Base-by-base conservation (phyloP, 139 green algal species). In the Edaphochlamys debaryana region DNA sequence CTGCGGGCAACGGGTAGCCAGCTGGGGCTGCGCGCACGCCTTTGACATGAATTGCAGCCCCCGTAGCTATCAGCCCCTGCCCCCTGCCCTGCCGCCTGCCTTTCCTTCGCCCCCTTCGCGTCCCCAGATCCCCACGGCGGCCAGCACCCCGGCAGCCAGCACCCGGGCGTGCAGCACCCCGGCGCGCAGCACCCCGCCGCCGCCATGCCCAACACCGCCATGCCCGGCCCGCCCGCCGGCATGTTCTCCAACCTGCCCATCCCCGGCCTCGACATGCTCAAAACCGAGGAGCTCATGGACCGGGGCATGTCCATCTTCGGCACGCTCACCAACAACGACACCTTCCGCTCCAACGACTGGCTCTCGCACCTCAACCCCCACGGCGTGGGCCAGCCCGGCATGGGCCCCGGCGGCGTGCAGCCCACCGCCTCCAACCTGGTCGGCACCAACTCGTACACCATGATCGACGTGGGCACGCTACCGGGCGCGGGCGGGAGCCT, bases 201-300 rank as follows among this genome's bases (percentile, higher is more conserved):
- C 30, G 23, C 64, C 42, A 17, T 22, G 41, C 9, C 38, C 30
- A 9, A 32, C 32, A 23, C 64, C 29, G 63, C 8, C 45, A 62
- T 27, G 30, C 50, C 29, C 37, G n/a, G 41, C 40, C 23, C 36
- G 34, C 19, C 70, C 69, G 29, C 41, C 32, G 36, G 38, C 7
- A 32, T 72, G 23, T 54, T 42, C n/a, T 54, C 75, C 4, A 67
- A 73, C n/a, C 22, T 63, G 56, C 25, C 25, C 56, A 63, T 63
- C 23, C 56, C 56, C 56, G 63, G 41, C 25, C 66, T 90, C 27
- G 86, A 90, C 37, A 90, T 87, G 86, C 62, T 90, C 15, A 87
- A 87, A 25, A 90, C 86, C 34, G 86, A 90, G 17, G 86, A 89
- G 58, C 69, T 90, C 42, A 77, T 88, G 54, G 80, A 72, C 40